Evolutionary conservation across 2,329 filamentous ascomycete genomes (phyloP), one percentile per base, ranked within the genome.

Genomic region (Pseudogymnoascus sp.): DNA sequence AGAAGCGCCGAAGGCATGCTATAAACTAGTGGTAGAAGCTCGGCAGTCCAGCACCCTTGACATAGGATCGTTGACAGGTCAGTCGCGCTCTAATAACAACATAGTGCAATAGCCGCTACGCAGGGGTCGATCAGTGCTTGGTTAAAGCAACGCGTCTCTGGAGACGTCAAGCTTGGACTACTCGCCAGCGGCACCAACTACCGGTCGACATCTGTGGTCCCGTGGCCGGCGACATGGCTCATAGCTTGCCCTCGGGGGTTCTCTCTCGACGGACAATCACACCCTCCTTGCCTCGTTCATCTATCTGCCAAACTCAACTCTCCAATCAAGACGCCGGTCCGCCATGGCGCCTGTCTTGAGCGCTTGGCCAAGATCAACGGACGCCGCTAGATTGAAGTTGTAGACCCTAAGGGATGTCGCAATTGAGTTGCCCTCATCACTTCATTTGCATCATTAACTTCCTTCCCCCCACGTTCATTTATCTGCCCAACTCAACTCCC

Each of bases 21-120:
- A 34, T 31, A 12, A 18, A 56, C 25, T 7, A 31, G n/a, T 34
- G 46, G 5, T 8, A 16, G 46, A 34, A 34, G 46, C 14, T 34
- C 25, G 28, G 46, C 28, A 56, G 46, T 34, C 25, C n/a, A 11
- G 1, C 8, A 34, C 12, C 46, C 25, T 28, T 56, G 46, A 3
- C 46, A 56, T 3, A 5, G 25, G 46, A 56, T 56, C 16, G 46
- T 9, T 56, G 46, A 11, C 46, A 56, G 25, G 46, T 56, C 9
- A 34, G 28, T 56, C 25, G 25, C 9, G 9, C 25, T 16, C n/a
- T 12, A 34, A 34, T 56, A 34, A 9, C 46, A 56, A 34, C 11
- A 56, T 28, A 56, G 46, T 56, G 46, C 46, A 53, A 53, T 53
- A 53, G 46, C 46, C 46, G 46, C 46, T 56, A 12, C 9, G 46